Percentiles rank a stretch among this genome's conserved stretches.
These are phyloP conservation scores for Coniosporium tulheliwenetii DNA, from an alignment of 2,329 filamentous ascomycete genomes.

Conservation along the genomic window DNA sequence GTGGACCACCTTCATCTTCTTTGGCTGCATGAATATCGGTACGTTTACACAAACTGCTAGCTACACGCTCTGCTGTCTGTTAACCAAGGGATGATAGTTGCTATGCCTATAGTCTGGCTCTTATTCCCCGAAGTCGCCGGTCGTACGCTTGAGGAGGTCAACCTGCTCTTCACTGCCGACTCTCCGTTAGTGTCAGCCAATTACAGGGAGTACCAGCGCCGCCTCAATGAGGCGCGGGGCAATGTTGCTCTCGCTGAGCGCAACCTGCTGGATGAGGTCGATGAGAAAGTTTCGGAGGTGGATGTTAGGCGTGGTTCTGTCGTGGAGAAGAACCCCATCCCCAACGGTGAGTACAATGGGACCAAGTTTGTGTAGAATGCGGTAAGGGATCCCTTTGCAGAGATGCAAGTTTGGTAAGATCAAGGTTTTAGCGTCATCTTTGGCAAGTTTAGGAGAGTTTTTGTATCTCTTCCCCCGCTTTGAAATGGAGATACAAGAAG, in stretches of 20 bases:
- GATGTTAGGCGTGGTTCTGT: too few relatives aligned
- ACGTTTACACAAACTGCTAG: not conserved
- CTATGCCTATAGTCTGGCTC: slow-evolving; percentile 5
- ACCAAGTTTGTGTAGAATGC: too few relatives aligned
- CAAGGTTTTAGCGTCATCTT: too few relatives aligned
- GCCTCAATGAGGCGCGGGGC: slow-evolving; percentile 14
- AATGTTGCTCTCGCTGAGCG: slow-evolving; percentile 14
- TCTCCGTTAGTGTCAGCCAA: slow-evolving; percentile 14
- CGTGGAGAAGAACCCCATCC: too few relatives aligned
- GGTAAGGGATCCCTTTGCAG: too few relatives aligned
- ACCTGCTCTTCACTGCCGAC: slow-evolving; percentile 25
- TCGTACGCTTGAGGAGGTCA: slow-evolving; percentile 27
- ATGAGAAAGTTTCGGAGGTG: slow-evolving; percentile 4
- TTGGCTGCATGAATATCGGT: slow-evolving; percentile 21
- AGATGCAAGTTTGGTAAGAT: too few relatives aligned
- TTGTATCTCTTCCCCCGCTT: too few relatives aligned
- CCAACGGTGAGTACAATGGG: too few relatives aligned
- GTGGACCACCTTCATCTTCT: slow-evolving; percentile 14
- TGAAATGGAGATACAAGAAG: too few relatives aligned
- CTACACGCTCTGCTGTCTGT: not conserved
- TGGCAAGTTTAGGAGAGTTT: too few relatives aligned
- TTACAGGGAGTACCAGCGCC: slow-evolving; percentile 14
- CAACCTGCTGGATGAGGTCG: slow-evolving; percentile 15
- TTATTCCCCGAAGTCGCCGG: slow-evolving; percentile 5
- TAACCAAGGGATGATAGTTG: not conserved